Evolutionary conservation across 345 rosid genomes (phyloP).

Genomic region (Melastoma malabathricum): DNA sequence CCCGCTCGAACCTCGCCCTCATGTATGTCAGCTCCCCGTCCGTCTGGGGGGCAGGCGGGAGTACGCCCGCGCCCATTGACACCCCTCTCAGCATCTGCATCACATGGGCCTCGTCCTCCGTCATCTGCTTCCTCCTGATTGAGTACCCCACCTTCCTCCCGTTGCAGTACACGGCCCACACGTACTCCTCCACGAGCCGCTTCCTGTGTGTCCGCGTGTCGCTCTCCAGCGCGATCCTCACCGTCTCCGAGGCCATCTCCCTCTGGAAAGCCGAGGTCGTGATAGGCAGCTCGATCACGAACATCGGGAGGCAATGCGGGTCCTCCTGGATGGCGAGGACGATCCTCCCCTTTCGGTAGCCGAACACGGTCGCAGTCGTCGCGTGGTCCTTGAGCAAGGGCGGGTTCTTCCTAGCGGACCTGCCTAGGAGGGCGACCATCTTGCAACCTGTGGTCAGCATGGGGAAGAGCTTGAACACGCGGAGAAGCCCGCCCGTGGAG

Average conservation of each 20-base stretch:
- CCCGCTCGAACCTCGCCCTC: slow-evolving; percentile 83
- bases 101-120: slow-evolving; percentile 79
- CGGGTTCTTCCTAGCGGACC: slow-evolving; percentile 29
- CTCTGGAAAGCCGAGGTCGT: slow-evolving; percentile 54
- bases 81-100: slow-evolving; percentile 77
- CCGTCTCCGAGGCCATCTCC: slow-evolving; percentile 87
- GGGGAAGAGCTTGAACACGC: slow-evolving; percentile 79
- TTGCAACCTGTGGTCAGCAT: slow-evolving; percentile 96
- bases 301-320: slow-evolving; percentile 67
- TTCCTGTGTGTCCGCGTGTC: slow-evolving; percentile 70
- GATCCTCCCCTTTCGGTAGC: slow-evolving; percentile 74
- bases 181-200: slow-evolving; percentile 75
- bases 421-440: slow-evolving; percentile 71
- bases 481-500: slow-evolving; percentile 46
- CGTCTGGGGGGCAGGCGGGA: slow-evolving; percentile 39
- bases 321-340: slow-evolving; percentile 85
- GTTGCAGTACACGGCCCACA: slow-evolving; percentile 87
- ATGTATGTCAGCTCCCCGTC: slow-evolving; percentile 79
- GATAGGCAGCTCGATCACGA: slow-evolving; percentile 82
- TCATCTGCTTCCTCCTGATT: slow-evolving; percentile 71
- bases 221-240: slow-evolving; percentile 78
- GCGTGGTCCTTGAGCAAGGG: slow-evolving; percentile 70
- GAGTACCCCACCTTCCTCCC: slow-evolving; percentile 82
- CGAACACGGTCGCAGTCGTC: slow-evolving; percentile 75
- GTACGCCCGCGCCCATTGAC: slow-evolving; percentile 96